These are phyloP conservation scores for Moniliophthora roreri DNA, from an alignment of 1,284 basidiomycete species.

Conservation along the genomic window DNA sequence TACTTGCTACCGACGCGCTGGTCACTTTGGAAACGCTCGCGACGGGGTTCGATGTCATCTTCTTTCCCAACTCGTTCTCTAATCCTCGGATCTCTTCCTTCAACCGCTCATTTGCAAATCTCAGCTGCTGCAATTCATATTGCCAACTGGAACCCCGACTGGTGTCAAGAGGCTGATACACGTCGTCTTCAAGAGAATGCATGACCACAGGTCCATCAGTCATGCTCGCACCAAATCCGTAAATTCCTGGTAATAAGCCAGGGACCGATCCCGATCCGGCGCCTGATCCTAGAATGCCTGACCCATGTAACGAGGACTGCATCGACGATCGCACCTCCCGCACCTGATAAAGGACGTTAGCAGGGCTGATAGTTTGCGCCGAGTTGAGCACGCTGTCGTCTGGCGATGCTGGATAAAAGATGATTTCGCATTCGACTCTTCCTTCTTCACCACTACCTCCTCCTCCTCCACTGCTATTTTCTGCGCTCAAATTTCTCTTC, in stretches of 20 bases:
- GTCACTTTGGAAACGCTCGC: too few species aligned
- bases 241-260: not conserved
- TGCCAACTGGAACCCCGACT: conserved; percentile 81
- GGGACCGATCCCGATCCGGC: conserved; percentile 12
- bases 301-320: not conserved
- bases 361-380: conserved; percentile 26
- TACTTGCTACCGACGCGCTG: too few species aligned
- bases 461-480: not conserved
- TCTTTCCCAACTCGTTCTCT: conserved; percentile 31
- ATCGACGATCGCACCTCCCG: conserved; percentile 23
- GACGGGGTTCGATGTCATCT: not conserved
- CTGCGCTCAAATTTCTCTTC: conserved; percentile 23
- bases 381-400: conserved; percentile 26
- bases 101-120: conserved; percentile 72
- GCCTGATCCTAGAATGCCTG: not conserved
- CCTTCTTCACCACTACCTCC: conserved; percentile 19
- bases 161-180: conserved; percentile 76
- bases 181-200: conserved; percentile 39
- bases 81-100: conserved; percentile 65
- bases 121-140: conserved; percentile 87
- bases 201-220: conserved; percentile 18
- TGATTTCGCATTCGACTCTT: conserved; percentile 30
- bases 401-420: conserved; percentile 38
- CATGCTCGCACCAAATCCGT: conserved; percentile 12
- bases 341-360: conserved; percentile 36